Evolutionary conservation across 1,284 basidiomycete species (phyloP).

Genomic region (Microbotryomycetes sp.): DNA sequence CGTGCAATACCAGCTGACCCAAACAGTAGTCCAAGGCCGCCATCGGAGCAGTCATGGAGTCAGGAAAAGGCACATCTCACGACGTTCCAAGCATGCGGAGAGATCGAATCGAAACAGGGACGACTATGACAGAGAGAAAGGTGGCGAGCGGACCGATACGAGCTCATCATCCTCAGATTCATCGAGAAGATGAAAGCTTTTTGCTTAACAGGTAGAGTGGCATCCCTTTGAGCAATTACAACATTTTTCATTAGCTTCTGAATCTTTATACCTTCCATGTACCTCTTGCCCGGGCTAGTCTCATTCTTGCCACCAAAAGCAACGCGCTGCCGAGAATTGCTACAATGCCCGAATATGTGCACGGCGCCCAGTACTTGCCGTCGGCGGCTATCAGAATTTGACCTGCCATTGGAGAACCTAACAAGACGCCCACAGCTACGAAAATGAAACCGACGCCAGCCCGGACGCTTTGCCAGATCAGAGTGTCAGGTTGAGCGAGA

Average conservation of each 20-base stretch:
- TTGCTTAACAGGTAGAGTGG: no score
- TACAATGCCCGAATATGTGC: neutral
- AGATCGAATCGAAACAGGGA: neutral
- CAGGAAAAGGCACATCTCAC: neutral
- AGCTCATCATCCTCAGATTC: neutral
- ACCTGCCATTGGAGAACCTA: constrained; percentile 7
- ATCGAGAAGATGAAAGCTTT: neutral
- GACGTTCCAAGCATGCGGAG: neutral
- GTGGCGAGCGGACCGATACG: neutral
- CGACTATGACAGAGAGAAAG: neutral
- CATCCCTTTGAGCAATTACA: no score
- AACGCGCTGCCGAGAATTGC: neutral
- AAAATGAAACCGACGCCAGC: constrained; percentile 10
- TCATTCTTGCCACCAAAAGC: neutral
- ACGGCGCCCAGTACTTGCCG: constrained; percentile 2
- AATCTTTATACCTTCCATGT: constrained; percentile 2
- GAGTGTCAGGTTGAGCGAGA: neutral
- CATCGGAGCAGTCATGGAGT: neutral
- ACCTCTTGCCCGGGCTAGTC: neutral
- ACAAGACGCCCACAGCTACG: neutral
- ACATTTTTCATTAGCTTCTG: neutral
- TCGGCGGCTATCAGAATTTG: neutral
- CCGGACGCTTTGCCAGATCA: neutral
- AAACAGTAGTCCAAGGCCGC: neutral
- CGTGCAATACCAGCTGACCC: neutral